Percentiles rank a stretch among this genome's conserved stretches.
Evolutionary conservation across 805 yeast genomes (phyloP).

Genomic region (Myxozyma udenii): DNA sequence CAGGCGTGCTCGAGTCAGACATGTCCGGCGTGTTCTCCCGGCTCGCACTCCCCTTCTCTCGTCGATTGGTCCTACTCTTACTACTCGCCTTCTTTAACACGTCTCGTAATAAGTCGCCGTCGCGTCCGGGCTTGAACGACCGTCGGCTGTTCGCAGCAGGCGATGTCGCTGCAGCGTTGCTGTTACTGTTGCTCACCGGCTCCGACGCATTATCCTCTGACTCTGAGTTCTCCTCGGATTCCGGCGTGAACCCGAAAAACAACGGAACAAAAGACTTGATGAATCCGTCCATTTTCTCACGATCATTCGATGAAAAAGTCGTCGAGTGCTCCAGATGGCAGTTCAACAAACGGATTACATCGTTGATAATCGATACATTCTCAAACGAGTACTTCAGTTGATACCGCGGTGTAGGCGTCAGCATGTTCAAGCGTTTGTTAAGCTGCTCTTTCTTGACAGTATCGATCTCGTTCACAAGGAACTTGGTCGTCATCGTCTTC

Average conservation of each 20-base stretch:
- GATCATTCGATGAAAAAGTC: slow-evolving; percentile 74
- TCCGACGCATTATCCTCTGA: background rate
- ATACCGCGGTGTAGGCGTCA: slow-evolving; percentile 81
- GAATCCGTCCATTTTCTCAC: slow-evolving; percentile 70
- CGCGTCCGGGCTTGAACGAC: slow-evolving; percentile 10
- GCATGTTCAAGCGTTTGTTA: slow-evolving; percentile 80
- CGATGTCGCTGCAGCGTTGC: background rate
- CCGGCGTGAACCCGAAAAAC: slow-evolving; percentile 54
- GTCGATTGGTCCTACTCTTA: slow-evolving; percentile 25
- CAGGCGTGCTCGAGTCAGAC: slow-evolving; percentile 3
- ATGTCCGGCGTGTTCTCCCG: slow-evolving; percentile 29
- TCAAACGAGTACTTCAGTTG: slow-evolving; percentile 60
- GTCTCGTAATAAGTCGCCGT: slow-evolving; percentile 47
- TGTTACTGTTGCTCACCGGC: no score
- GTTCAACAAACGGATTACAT: slow-evolving; percentile 64
- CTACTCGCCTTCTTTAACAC: slow-evolving; percentile 45
- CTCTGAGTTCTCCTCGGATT: slow-evolving; percentile 39
- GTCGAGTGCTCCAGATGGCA: slow-evolving; percentile 66
- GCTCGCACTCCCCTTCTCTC: slow-evolving; percentile 19
- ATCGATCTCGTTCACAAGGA: slow-evolving; percentile 83
- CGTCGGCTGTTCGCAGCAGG: background rate
- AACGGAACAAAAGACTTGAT: slow-evolving; percentile 65
- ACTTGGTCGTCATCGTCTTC: slow-evolving; percentile 83
- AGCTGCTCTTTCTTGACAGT: slow-evolving; percentile 88
- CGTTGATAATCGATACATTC: slow-evolving; percentile 69